Evolutionary conservation across 1,139 yeast genomes (phyloP), one percentile per base, ranked within the genome.

Genomic region (Pichia sp.): DNA sequence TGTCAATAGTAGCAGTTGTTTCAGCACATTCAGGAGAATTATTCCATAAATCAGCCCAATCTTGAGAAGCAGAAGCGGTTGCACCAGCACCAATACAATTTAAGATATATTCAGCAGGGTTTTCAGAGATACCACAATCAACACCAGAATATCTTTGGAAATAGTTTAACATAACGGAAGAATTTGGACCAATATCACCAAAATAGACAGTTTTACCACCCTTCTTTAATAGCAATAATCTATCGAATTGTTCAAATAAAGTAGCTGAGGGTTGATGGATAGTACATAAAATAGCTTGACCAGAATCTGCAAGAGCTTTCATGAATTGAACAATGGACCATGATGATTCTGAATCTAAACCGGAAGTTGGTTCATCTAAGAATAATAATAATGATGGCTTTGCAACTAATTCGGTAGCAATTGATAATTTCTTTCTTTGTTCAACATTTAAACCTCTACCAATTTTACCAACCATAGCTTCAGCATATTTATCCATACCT

Each of bases 41-140:
- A 6, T 56, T 58, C 81, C 83, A 77, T 34, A 74, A 65, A 14
- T 73, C 72, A 62, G 69, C 70, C 83, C 83, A 79, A 58, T 79
- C 75, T 53, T 68, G 67, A 14, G 65, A 63, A 19, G 73, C 71
- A 41, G 69, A 53, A 9, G 83, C 81, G 59, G 73, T 68, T 6
- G 79, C 78, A 75, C 84, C 84, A 18, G 84, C 84, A 50, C 84
- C 84, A 64, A 81, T 80, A 50, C 79, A 78, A 60, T 74, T 73
- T 59, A 76, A 69, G 67, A 76, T 74, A 70, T 77, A 76, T 63
- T 76, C 80, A 43, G 80, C 79, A 27, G 79, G 79, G 55, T 80
- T 79, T 69, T 66, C 84, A 68, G 59, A 66, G 59, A 50, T 56
- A 18, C 73, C 73, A 69, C 85, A 81, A 54, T 72, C 67, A 55